phyloP scores from a whole-genome alignment of 495 filamentous ascomycete genomes.

The Penicillium arizonense region DNA sequence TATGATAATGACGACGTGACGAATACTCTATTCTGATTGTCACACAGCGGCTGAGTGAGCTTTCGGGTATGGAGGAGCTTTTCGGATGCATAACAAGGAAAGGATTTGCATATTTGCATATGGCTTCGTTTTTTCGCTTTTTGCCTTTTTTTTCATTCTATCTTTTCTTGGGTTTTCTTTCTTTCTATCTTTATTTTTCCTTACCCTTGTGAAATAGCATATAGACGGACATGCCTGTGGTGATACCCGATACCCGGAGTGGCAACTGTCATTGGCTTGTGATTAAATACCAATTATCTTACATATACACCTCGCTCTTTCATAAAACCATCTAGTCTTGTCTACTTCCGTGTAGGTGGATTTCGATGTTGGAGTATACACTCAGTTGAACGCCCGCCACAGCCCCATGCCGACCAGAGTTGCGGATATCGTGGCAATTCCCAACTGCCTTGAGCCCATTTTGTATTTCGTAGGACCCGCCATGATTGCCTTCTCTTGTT shows the following conservation, averaged over 20 bases:
- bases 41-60: slow-evolving; percentile 33
- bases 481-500: slow-evolving; percentile 67
- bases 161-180: slow-evolving; percentile 11
- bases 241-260: slow-evolving; percentile 46
- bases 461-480: slow-evolving; percentile 72
- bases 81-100: slow-evolving; percentile 39
- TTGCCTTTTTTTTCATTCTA: slow-evolving; percentile 11
- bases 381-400: slow-evolving; percentile 56
- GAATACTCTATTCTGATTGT: slow-evolving; percentile 39
- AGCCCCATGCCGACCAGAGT: slow-evolving; percentile 68
- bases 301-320: slow-evolving; percentile 10
- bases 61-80: slow-evolving; percentile 21
- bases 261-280: slow-evolving; percentile 30
- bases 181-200: slow-evolving; percentile 7
- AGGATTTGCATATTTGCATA: slow-evolving; percentile 36
- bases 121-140: slow-evolving; percentile 16
- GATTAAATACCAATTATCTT: slow-evolving; percentile 29
- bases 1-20: slow-evolving; percentile 39
- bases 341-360: background rate
- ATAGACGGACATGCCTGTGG: slow-evolving; percentile 40
- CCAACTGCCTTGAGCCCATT: slow-evolving; percentile 67
- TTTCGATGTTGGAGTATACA: background rate
- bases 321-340: slow-evolving; percentile 2
- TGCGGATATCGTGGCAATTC: slow-evolving; percentile 69
- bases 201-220: slow-evolving; percentile 28